Conservation (phyloP, 768 basidiomycete genomes). For the Auricularia sp. region DNA sequence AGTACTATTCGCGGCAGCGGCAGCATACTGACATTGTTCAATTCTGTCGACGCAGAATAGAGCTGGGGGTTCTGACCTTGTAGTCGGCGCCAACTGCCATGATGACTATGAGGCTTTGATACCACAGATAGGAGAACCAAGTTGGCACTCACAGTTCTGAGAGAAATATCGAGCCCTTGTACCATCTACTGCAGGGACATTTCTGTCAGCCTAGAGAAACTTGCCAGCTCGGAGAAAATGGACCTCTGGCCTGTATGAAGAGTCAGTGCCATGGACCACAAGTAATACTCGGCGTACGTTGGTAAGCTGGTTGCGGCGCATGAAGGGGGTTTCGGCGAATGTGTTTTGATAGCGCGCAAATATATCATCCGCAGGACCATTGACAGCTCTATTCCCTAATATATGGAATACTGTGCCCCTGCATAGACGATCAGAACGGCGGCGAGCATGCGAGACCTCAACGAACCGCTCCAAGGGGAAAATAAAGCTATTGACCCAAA, state of each 20-base stretch:
- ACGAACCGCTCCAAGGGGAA: conserved; percentile 14
- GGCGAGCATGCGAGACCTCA: neutral
- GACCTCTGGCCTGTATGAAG: neutral
- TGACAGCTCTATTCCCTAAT: conserved; percentile 26
- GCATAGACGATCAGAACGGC: neutral
- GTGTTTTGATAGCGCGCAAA: conserved; percentile 60
- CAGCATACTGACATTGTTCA: conserved; percentile 39
- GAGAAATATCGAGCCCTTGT: conserved; percentile 76
- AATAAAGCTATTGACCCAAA: conserved; percentile 33
- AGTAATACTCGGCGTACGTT: conserved; percentile 32
- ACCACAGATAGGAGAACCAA: too few species aligned
- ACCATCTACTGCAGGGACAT: conserved; percentile 39
- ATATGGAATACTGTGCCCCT: conserved; percentile 61
- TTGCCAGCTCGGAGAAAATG: neutral
- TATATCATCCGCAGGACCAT: conserved; percentile 39
- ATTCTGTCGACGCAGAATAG: neutral
- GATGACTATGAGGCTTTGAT: too few species aligned
- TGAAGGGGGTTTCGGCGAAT: conserved; percentile 45
- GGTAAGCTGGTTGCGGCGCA: conserved; percentile 65
- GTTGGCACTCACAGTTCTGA: conserved; percentile 52
- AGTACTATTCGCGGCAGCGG: conserved; percentile 66
- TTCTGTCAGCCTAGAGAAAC: conserved; percentile 3
- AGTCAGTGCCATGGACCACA: neutral
- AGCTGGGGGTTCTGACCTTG: conserved; percentile 32
- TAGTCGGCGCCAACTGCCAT: conserved; percentile 67